These are phyloP conservation scores for Microdochium nivale DNA, from an alignment of 2,329 filamentous ascomycete genomes.

Conservation along the genomic window DNA sequence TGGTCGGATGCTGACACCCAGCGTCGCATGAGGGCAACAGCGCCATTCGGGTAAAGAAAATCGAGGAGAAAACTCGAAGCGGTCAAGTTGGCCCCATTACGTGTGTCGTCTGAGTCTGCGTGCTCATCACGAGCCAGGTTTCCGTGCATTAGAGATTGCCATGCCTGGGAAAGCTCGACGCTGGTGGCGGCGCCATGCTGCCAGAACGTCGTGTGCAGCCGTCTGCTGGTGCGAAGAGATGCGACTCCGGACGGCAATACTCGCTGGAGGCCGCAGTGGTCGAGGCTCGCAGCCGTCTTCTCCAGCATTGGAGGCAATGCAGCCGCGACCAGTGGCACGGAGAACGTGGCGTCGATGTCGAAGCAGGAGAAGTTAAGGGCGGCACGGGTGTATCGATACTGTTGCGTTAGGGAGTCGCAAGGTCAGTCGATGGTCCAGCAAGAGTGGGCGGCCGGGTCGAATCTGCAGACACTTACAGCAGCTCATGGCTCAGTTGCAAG, in stretches of 20 bases:
- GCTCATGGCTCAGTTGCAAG: too few species aligned
- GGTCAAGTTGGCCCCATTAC: slow-evolving; percentile 14
- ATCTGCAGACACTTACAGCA: too few species aligned
- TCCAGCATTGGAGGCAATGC: slow-evolving; percentile 40
- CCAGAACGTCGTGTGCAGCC: slow-evolving; percentile 43
- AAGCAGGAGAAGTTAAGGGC: background rate
- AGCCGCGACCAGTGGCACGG: background rate
- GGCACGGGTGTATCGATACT: background rate
- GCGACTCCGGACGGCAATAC: slow-evolving; percentile 31
- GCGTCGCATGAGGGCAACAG: slow-evolving; percentile 32
- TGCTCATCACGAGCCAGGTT: slow-evolving; percentile 4
- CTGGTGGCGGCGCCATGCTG: slow-evolving; percentile 40
- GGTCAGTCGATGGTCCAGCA: too few species aligned
- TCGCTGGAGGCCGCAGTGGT: slow-evolving; percentile 46
- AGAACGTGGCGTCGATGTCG: background rate
- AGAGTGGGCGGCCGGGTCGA: too few species aligned
- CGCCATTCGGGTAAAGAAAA: slow-evolving; percentile 43
- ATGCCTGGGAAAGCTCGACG: slow-evolving; percentile 35
- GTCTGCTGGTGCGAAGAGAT: slow-evolving; percentile 29
- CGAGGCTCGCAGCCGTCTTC: slow-evolving; percentile 46
- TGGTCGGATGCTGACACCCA: slow-evolving; percentile 9
- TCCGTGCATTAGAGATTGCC: slow-evolving; percentile 27
- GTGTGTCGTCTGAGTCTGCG: background rate
- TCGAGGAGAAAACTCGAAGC: slow-evolving; percentile 45
- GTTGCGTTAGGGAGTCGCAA: too few species aligned